Conservation (phyloP, 257 asterid genomes). For the Solanum sparsipilum region DNA sequence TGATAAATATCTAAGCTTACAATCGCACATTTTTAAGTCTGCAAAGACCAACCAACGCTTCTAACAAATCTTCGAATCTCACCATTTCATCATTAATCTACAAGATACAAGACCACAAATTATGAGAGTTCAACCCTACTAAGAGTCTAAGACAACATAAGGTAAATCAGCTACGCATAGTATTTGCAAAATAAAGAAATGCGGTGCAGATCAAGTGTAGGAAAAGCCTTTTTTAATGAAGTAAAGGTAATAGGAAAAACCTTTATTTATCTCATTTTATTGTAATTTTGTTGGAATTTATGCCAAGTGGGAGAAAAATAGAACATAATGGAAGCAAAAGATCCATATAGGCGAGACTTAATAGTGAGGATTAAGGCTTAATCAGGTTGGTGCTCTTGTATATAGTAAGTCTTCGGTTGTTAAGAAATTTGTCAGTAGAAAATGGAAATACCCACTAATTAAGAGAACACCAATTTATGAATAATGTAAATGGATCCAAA, state of each 20-base stretch:
- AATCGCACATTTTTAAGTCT: constrained; percentile 55
- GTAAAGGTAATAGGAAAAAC: not conserved
- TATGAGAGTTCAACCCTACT: not conserved
- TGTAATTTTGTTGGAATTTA: not conserved
- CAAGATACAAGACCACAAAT: constrained; percentile 15
- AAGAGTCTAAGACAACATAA: not conserved
- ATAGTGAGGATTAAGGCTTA: not conserved
- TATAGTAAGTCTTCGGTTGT: not conserved
- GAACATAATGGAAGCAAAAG: not conserved
- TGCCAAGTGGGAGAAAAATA: not conserved
- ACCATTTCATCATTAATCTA: constrained; percentile 53
- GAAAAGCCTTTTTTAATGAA: not conserved
- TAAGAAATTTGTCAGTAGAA: not conserved
- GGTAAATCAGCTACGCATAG: not conserved
- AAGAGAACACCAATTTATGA: not conserved
- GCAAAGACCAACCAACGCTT: constrained; percentile 70
- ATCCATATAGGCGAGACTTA: not conserved
- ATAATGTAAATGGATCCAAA: not conserved
- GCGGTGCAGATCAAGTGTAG: not conserved
- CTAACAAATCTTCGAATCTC: constrained; percentile 50
- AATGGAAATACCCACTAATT: not conserved
- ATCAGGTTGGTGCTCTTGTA: not conserved
- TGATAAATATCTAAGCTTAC: not conserved
- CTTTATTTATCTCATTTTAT: not conserved
- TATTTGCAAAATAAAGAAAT: not conserved